phyloP scores from a whole-genome alignment of 441 rosid genomes.

The Erodium chrysanthum region DNA sequence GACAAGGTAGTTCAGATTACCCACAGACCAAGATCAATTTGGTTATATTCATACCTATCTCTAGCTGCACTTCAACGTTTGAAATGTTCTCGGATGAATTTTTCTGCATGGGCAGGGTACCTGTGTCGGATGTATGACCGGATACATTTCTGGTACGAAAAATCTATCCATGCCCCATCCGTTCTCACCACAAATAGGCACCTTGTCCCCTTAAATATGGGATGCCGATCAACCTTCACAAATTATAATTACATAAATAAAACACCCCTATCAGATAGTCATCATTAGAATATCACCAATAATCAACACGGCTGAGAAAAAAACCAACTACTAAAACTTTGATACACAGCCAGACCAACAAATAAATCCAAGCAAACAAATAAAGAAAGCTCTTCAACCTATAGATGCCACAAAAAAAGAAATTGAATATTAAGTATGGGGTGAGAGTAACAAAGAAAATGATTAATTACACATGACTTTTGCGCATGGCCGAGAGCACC shows the following conservation, averaged over 20 bases:
- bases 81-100: conserved; percentile 12
- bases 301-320: background rate
- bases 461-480: background rate
- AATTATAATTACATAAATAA: background rate
- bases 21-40: background rate
- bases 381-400: background rate
- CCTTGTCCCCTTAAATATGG: conserved; percentile 12
- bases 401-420: background rate
- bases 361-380: background rate
- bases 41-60: background rate
- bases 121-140: background rate
- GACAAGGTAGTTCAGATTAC: background rate
- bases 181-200: conserved; percentile 17
- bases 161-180: conserved; percentile 17
- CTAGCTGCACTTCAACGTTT: conserved; percentile 2
- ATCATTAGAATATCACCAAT: background rate
- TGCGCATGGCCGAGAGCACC: background rate
- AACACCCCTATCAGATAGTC: background rate
- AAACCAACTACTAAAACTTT: too few relatives aligned
- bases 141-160: conserved; percentile 17
- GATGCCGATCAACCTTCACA: conserved; percentile 19
- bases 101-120: conserved; percentile 15
- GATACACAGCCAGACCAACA: too few relatives aligned
- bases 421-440: background rate
- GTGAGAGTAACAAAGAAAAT: background rate